Evolutionary conservation across 78 protist genomes (phyloP), one percentile per base, ranked within the genome.

Genomic region (Parvularia atlantis): DNA sequence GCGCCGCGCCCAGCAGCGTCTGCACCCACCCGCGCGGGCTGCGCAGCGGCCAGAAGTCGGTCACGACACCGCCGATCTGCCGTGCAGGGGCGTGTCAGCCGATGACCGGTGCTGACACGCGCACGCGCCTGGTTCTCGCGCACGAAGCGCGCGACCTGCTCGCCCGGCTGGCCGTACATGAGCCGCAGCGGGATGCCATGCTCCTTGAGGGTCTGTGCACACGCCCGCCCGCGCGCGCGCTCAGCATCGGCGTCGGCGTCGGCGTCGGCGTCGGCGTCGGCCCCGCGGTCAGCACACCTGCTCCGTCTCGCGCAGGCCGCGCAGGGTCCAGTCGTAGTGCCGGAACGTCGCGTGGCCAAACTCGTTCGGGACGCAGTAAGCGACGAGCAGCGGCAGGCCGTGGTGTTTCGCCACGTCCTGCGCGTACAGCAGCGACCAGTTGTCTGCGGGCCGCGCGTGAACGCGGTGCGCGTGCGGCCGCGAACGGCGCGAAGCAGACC

Each of bases 381-480:
- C 37, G 41, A 81, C 80, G 48, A 19, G 40, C 54, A 76, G 40
- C 1, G 64, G 70, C 30, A 67, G 52, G 10, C 26, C 26, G 35
- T 6, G 11, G 26, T 37, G 10, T 1, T 16, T 4, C 14, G 81
- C 73, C 36, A 58, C n/a, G 5, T 52, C 36, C 44, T 33, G 73
- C 3, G 81, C 81, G 74, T 67, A 76, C 20, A 76, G 66, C 69
- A 76, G 44, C 24, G 81, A 74, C 81, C 81, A 76, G 31, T 76
- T 76, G 69, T 76, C 81, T 35, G 9, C n/a, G n/a, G n/a, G n/a
- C n/a, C n/a, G n/a, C n/a, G n/a, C 16, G 16, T 61, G 13, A 53
- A 26, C 24, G 57, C 57, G 24, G 24, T 26, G 57, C 24, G 57
- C 24, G 24, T 53, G 22, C 24, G 31, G 57, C 57, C 57, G 57